Evolutionary conservation across 78 protist genomes (phyloP), one percentile per base, ranked within the genome.

Genomic region (Mantamonas sphyraenae): DNA sequence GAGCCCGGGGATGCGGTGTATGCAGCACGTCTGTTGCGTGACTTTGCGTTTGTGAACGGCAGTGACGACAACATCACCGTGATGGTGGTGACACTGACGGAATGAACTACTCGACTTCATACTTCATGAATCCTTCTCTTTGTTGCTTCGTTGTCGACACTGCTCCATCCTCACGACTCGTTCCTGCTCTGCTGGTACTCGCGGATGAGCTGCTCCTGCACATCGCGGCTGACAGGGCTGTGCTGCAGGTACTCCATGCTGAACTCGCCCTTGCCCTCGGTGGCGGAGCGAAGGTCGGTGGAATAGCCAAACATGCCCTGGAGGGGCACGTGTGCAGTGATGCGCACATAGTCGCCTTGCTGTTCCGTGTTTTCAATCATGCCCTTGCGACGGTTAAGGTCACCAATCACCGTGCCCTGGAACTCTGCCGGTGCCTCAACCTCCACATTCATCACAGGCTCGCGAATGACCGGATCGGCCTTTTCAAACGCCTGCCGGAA

Each of bases 391-490:
- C 67, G 53, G 66, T 78, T 81, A 39, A 91, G 34, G 40, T 60
- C 74, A 43, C 82, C 81, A 20, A 80, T 75, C 20, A 87, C 90
- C 4, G 68, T 37, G 37, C 91, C 69, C 74, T 75, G 93, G 88
- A 68, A 84, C 59, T 85, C 97, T 35, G 50, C 53, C 26, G 98
- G 98, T 22, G 71, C 87, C 28, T 51, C 19, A 34, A 90, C 51
- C 50, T 91, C 95, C 5, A 87, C 90, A 50, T 74, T 64, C 98
- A 94, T 94, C 59, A 87, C 47, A 53, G 98, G 98, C 80, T 94
- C 95, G 33, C 88, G 84, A 34, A 94, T 38, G 31, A 69, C 39
- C 33, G 93, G 88, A 26, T 38, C 47, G 35, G 77, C 86, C 55
- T 62, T 66, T 14, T 33, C 55, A 65, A 83, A 84, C 43, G 68